These are phyloP conservation scores for Ricinus communis DNA, from an alignment of 345 rosid genomes.

Conservation along the genomic window DNA sequence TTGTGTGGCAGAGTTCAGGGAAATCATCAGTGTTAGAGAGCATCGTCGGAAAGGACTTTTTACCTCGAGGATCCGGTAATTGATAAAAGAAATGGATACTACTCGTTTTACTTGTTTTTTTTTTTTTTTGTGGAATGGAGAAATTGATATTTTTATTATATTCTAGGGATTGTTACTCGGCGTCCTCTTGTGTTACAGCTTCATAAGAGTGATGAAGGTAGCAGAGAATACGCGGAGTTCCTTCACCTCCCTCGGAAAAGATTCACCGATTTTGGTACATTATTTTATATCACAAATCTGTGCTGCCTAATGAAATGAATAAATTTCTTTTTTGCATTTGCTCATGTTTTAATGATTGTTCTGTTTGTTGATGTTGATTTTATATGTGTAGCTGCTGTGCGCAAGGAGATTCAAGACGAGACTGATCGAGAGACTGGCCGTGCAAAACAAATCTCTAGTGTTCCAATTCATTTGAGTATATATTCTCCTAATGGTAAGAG, in stretches of 20 bases:
- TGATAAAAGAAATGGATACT: not conserved
- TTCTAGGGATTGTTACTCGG: constrained; percentile 88
- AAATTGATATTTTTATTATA: constrained; percentile 8
- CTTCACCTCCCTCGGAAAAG: constrained; percentile 83
- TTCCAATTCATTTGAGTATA: constrained; percentile 97
- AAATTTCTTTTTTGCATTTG: not conserved
- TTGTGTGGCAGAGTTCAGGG: constrained; percentile 74
- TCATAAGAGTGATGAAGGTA: constrained; percentile 90
- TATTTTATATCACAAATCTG: not conserved
- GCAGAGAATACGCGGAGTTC: constrained; percentile 94
- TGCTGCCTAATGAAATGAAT: not conserved
- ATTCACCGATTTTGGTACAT: constrained; percentile 84
- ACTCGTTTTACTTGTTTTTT: not conserved
- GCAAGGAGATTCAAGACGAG: constrained; percentile 98
- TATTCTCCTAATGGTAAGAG: constrained; percentile 84
- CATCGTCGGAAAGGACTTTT: constrained; percentile 92
- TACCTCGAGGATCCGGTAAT: constrained; percentile 99
- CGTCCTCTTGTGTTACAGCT: constrained; percentile 98
- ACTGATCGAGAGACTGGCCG: constrained; percentile 99
- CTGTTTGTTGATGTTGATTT: constrained; percentile 5
- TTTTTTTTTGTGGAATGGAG: not conserved
- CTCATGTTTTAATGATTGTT: not conserved
- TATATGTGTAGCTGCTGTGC: constrained; percentile 71
- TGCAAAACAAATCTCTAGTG: constrained; percentile 79
- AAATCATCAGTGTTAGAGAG: constrained; percentile 99